Evolutionary conservation across 2,329 filamentous ascomycete species (phyloP), one percentile per base, ranked within the genome.

Genomic region (Sclerotinia glacialis): DNA sequence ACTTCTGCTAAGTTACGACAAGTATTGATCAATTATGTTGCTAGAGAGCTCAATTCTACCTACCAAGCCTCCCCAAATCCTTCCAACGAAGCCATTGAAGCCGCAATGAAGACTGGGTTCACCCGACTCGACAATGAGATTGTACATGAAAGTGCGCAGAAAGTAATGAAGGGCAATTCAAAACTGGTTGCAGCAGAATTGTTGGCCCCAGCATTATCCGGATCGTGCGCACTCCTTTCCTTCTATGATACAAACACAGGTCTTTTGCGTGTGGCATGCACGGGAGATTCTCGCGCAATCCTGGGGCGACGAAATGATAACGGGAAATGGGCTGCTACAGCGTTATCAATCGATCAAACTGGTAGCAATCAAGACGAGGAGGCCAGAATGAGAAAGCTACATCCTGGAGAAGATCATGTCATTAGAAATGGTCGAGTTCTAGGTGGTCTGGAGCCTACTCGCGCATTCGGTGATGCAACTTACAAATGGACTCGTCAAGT

Each of bases 401-500:
- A 99, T 75, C 95, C 95, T 0, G 90, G 90, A 37, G 95, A 99
- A 79, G 89, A 91, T 18, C 84, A 93, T 72, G 95, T 97, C 11
- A 88, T 97, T 50, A 85, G 88, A 53, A 95, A 96, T 72, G 95
- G 95, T 7, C 90, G 95, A 69, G 92, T 99, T 21, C 84, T 99
- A 0, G 95, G 95, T 54, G 91, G 93, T 23, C 83, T 99, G 16
- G 95, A 99, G 78, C 95, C 95, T 4, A 94, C 90, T 23, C 89
- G 95, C 70, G 94, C 96, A 0, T 99, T 99, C 78, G 96, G 95
- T 46, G 95, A 99, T 78, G 94, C 95, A 11, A 89, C 90, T 73
- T 99, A 99, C 82, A 99, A 99, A 79, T 99, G 95, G 95, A 91
- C 86, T 67, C 85, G 86, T 62, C 92, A 97, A 68, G 89, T 93